Evolutionary conservation across 108 stramenopile genomes (phyloP).

Genomic region (Skeletonema menzelii): DNA sequence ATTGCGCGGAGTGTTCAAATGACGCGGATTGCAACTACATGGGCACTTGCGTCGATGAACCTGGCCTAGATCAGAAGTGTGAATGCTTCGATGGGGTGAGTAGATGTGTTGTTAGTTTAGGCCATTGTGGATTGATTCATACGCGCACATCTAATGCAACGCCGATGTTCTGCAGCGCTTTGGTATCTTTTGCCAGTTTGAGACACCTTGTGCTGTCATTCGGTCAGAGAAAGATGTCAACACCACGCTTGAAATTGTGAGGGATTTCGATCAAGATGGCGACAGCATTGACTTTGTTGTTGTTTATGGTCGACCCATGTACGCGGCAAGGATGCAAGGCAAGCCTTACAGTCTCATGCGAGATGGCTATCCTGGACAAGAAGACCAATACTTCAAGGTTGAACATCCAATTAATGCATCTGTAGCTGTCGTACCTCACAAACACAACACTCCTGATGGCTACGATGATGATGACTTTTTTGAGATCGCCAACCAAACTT

Average conservation of each 20-base stretch:
- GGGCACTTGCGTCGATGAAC: conserved; percentile 11
- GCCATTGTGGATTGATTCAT: background rate
- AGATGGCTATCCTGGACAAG: conserved; percentile 21
- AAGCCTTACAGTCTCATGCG: conserved; percentile 34
- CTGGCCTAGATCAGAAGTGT: conserved; percentile 3
- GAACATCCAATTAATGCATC: conserved; percentile 13
- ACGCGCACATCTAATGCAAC: background rate
- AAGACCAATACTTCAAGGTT: conserved; percentile 3
- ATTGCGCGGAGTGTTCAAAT: background rate
- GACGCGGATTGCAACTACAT: conserved; percentile 22
- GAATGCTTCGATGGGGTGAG: conserved; percentile 2
- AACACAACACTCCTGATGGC: conserved; percentile 5
- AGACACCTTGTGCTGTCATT: conserved; percentile 13
- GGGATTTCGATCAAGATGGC: conserved; percentile 5
- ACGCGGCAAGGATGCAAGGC: conserved; percentile 9
- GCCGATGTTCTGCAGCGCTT: background rate
- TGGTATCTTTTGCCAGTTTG: conserved; percentile 17
- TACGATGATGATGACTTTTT: conserved; percentile 46
- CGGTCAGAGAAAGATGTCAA: conserved; percentile 23
- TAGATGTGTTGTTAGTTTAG: background rate
- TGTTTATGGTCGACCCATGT: conserved; percentile 36
- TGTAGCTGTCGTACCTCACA: conserved; percentile 6
- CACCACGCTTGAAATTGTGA: conserved; percentile 14
- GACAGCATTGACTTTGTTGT: conserved; percentile 18
- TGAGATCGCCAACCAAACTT: conserved; percentile 4